A percentile compares a stretch with the other conserved stretches of the same genome.
phyloP scores from a whole-genome alignment of 106 monocot genomes.

The Apostasia ramifera region DNA sequence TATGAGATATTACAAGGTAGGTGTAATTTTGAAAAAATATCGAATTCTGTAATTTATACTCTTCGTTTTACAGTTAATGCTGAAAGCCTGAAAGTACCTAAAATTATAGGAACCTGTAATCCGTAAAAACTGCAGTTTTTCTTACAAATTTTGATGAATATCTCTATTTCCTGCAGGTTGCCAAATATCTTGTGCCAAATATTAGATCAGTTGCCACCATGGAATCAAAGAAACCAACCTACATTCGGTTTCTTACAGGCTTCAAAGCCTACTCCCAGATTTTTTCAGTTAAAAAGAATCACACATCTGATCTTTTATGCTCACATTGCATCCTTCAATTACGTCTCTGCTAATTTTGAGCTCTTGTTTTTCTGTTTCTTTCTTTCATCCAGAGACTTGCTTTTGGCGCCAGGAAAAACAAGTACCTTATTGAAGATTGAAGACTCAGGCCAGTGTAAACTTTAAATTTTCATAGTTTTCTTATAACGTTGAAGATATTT shows the following conservation, averaged over 20 bases:
- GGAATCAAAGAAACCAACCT: conserved; percentile 70
- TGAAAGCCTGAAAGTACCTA: no score
- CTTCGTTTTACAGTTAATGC: no score
- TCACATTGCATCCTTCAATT: not conserved
- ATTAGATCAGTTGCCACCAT: conserved; percentile 62
- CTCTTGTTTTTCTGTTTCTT: not conserved
- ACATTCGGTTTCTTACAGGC: conserved; percentile 91
- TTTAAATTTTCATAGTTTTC: no score
- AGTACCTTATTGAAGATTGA: conserved; percentile 78
- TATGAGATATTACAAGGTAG: no score
- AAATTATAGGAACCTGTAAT: no score
- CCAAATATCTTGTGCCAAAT: conserved; percentile 77
- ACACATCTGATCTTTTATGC: not conserved
- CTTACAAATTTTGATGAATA: no score
- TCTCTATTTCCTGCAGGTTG: conserved; percentile 48
- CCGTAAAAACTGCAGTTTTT: no score
- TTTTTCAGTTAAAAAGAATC: conserved; percentile 62
- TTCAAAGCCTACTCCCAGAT: conserved; percentile 96
- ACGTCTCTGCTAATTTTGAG: not conserved
- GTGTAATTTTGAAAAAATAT: no score
- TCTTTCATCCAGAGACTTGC: conserved; percentile 69
- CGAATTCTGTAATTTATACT: no score
- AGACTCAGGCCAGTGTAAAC: not conserved
- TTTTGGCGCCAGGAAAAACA: conserved; percentile 85
- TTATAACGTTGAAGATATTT: no score